These are phyloP conservation scores for Moricandia moricandioides DNA, from an alignment of 345 rosid species.

Conservation along the genomic window DNA sequence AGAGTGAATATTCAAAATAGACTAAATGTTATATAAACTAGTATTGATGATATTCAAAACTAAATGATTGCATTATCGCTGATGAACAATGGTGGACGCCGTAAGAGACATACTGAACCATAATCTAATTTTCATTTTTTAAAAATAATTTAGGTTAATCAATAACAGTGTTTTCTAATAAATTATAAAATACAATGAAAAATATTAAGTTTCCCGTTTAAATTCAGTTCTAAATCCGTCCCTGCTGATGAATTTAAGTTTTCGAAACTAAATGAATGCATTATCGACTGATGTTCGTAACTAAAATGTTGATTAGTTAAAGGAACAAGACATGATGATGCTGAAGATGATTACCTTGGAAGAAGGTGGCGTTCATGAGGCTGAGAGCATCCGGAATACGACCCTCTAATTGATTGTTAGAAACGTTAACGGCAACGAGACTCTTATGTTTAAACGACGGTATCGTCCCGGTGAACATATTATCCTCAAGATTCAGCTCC, in stretches of 20 bases:
- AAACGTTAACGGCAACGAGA: conserved; percentile 42
- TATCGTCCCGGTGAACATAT: conserved; percentile 52
- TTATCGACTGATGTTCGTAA: background rate
- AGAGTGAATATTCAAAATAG: too few species aligned
- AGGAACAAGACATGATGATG: background rate
- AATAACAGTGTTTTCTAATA: too few species aligned
- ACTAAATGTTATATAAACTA: too few species aligned
- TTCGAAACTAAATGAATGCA: background rate
- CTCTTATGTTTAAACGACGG: conserved; percentile 49
- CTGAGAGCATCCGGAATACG: conserved; percentile 47
- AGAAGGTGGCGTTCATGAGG: conserved; percentile 36
- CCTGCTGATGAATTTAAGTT: background rate
- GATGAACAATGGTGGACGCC: too few species aligned
- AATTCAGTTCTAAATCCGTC: too few species aligned
- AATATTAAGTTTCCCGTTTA: too few species aligned
- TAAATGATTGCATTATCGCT: background rate
- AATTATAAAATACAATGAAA: too few species aligned
- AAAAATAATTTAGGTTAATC: too few species aligned
- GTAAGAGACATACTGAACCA: too few species aligned
- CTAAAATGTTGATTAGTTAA: background rate
- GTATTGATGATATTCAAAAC: too few species aligned
- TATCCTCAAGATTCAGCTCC: conserved; percentile 52
- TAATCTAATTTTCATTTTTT: too few species aligned
- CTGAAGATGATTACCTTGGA: conserved; percentile 44
- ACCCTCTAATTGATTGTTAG: conserved; percentile 56